Percentiles rank a stretch among this genome's conserved stretches.
These are phyloP conservation scores for Xerocomellus intermedius DNA, from an alignment of 768 basidiomycete genomes.

Conservation along the genomic window DNA sequence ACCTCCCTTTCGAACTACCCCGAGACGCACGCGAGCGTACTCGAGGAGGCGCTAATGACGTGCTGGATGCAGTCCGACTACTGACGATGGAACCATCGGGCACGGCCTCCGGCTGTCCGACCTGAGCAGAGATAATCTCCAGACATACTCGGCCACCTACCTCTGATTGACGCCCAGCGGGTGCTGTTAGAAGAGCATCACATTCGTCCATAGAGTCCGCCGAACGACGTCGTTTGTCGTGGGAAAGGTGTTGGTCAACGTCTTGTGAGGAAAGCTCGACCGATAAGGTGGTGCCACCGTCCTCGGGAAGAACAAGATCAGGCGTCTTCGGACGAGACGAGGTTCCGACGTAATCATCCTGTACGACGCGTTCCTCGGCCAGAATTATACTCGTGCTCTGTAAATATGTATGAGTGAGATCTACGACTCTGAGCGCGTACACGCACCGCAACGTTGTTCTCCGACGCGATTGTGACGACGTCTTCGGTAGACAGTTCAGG, in stretches of 20 bases:
- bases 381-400: not conserved
- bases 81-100: not conserved
- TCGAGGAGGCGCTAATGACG: not conserved
- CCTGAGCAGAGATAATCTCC: conserved; percentile 1
- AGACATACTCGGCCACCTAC: not conserved
- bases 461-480: not conserved
- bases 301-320: conserved; percentile 20
- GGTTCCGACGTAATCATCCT: not conserved
- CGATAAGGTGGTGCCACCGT: not conserved
- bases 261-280: not conserved
- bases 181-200: conserved; percentile 7
- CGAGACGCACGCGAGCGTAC: not conserved
- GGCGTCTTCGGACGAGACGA: not conserved
- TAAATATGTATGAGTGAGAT: not conserved
- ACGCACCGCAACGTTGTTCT: not conserved
- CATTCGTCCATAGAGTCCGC: conserved; percentile 18
- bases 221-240: not conserved
- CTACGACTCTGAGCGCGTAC: not conserved
- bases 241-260: not conserved
- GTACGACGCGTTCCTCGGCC: not conserved
- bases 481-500: not conserved
- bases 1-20: not conserved
- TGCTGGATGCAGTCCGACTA: conserved; percentile 21
- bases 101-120: conserved; percentile 1
- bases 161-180: not conserved